These are phyloP conservation scores for Trifolium fragiferum DNA, from an alignment of 306 rosid genomes.

Conservation along the genomic window DNA sequence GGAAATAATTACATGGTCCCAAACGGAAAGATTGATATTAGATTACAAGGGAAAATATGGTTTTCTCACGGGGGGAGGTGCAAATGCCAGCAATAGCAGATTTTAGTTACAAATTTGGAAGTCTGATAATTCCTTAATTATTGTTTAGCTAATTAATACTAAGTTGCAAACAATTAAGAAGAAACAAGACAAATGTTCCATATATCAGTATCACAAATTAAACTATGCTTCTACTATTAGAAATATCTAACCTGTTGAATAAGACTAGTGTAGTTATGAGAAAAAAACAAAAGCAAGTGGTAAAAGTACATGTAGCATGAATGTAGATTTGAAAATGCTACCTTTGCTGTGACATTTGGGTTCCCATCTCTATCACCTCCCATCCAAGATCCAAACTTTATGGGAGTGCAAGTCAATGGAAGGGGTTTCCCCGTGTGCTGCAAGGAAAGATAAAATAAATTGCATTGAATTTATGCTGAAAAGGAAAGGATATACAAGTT, in stretches of 20 bases:
- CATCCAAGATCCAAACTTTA: constrained; percentile 97
- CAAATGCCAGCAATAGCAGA: no score
- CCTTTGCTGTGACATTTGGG: constrained; percentile 95
- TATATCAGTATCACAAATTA: constrained; percentile 7
- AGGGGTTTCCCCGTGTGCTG: constrained; percentile 94
- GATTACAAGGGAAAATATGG: no score
- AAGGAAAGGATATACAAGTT: constrained; percentile 39
- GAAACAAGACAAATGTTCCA: not conserved
- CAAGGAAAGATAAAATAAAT: constrained; percentile 2
- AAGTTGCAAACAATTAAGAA: no score
- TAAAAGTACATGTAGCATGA: constrained; percentile 2
- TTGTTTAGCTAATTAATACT: no score
- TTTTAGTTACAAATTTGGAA: no score
- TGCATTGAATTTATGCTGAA: constrained; percentile 29
- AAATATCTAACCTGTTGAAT: constrained; percentile 25
- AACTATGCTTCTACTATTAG: constrained; percentile 10
- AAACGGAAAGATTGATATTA: no score
- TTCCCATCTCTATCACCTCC: constrained; percentile 99
- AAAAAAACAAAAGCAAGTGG: constrained; percentile 27
- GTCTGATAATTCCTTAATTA: no score
- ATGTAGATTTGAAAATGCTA: constrained; percentile 33
- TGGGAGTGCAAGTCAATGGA: constrained; percentile 92
- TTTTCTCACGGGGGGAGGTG: no score
- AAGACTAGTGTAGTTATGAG: constrained; percentile 9
- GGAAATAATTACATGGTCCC: no score